Evolutionary conservation across 2,329 filamentous ascomycete genomes (phyloP), one percentile per base, ranked within the genome.

Genomic region (Alternaria solani): DNA sequence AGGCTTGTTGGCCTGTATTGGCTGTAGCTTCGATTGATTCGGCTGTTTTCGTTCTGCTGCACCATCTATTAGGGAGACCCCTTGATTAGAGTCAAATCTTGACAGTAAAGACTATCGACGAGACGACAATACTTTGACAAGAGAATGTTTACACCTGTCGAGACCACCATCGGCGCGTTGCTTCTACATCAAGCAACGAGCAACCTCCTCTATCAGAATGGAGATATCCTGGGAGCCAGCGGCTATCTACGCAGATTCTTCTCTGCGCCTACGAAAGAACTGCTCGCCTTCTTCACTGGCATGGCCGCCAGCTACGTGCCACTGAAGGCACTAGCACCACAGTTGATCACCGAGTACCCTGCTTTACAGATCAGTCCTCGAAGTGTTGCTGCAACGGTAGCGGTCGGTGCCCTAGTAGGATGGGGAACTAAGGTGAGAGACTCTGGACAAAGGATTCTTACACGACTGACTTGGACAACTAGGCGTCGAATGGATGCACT

Each of bases 111-210:
- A 36, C 44, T 20, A 23, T 23, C 26, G 20, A 43, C 16, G 26
- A 36, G 23, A 34, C 38, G 6, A 32, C 20, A 59, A 25, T 25
- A 49, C 30, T 7, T n/a, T n/a, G 25, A 23, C 46, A 23, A 53
- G 46, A 62, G 8, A 1, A 85, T 86, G 84, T 86, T 86, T 65
- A 86, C 84, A 1, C 83, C 84, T 0, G 55, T 86, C 26, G 80
- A 85, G 64, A 84, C 84, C 14, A 79, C 81, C 6, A 68, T 86
- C 11, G 84, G 84, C 18, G 83, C 84, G 2, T 51, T 85, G 12
- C 72, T 86, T 54, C 77, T 86, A 49, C 83, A 83, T 57, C 82
- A 84, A 67, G 79, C 82, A 44, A 83, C 83, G 1, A 82, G 81
- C 20, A 78, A 80, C 20, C 76, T 86, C 0, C 81, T 86, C 16